Conservation (phyloP, 139 green algal genomes). For the Mychonastes homosphaera region DNA sequence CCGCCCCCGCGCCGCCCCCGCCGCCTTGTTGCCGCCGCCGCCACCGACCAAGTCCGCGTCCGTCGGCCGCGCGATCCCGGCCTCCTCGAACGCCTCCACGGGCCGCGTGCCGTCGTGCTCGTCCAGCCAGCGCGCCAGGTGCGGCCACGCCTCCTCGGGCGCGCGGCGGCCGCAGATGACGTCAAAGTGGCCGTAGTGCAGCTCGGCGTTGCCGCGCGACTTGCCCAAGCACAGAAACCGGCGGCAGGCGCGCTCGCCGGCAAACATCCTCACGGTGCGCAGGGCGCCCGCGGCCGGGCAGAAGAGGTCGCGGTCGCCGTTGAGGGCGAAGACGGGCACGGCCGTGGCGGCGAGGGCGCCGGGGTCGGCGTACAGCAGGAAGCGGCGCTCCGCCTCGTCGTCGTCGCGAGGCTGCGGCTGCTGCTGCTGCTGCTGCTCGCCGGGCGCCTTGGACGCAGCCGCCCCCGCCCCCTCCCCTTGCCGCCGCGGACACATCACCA, state of each 20-base stretch:
- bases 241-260: conserved; percentile 6
- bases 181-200: conserved; percentile 20
- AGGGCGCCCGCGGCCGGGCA: conserved; percentile 11
- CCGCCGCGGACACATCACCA: no score
- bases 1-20: no score
- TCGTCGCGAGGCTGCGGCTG: no score
- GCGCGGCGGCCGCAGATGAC: conserved; percentile 1
- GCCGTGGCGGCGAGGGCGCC: not conserved
- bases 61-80: no score
- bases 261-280: conserved; percentile 13
- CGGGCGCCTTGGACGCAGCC: no score
- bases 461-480: no score
- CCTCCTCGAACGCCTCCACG: no score
- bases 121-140: conserved; percentile 8
- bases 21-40: no score
- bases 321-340: conserved; percentile 11
- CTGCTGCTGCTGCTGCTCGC: no score
- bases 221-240: conserved; percentile 14
- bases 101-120: conserved; percentile 18
- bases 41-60: no score
- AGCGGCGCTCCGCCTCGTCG: no score
- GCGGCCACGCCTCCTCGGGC: conserved; percentile 9
- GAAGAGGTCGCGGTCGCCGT: conserved; percentile 21
- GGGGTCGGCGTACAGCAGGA: conserved; percentile 8
- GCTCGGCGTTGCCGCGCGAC: conserved; percentile 1